Conservation (phyloP, 768 basidiomycete genomes). For the Agaricus sinodeliciosus region DNA sequence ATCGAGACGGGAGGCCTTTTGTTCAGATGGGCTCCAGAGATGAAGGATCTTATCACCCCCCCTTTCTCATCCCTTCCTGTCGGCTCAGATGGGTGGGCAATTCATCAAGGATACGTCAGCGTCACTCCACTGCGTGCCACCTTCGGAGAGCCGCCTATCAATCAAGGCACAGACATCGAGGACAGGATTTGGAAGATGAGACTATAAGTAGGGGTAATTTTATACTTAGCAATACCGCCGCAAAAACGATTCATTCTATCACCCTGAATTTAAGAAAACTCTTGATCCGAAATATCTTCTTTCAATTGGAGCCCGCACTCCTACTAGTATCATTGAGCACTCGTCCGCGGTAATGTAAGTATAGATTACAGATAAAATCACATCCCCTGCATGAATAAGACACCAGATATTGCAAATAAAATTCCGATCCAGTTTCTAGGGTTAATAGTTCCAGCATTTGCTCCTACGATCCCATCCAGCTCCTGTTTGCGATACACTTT, state of each 20-base stretch:
- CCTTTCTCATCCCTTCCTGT: slow-evolving; percentile 50
- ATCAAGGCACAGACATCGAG: slow-evolving; percentile 26
- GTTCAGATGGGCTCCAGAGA: slow-evolving; percentile 71
- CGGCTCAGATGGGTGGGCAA: slow-evolving; percentile 81
- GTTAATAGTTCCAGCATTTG: too few species aligned
- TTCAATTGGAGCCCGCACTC: too few species aligned
- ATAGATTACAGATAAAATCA: too few species aligned
- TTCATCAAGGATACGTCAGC: slow-evolving; percentile 61
- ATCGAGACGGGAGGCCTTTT: slow-evolving; percentile 32
- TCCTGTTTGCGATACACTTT: slow-evolving; percentile 65
- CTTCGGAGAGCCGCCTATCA: slow-evolving; percentile 56
- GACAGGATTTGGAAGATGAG: slow-evolving; percentile 51
- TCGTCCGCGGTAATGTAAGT: too few species aligned
- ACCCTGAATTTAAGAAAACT: too few species aligned
- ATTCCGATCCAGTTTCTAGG: too few species aligned
- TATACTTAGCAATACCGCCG: too few species aligned
- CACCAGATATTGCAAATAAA: too few species aligned
- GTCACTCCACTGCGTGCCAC: slow-evolving; percentile 73
- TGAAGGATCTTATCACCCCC: slow-evolving; percentile 63
- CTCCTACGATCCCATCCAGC: slow-evolving; percentile 22
- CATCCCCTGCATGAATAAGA: too few species aligned
- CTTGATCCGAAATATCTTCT: too few species aligned
- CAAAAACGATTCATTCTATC: too few species aligned
- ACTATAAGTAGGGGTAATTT: slow-evolving; percentile 27
- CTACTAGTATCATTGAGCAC: too few species aligned